Percentiles rank a stretch among this genome's conserved stretches.
Conservation (phyloP, 768 basidiomycete species). For the Termitomyces sp. region DNA sequence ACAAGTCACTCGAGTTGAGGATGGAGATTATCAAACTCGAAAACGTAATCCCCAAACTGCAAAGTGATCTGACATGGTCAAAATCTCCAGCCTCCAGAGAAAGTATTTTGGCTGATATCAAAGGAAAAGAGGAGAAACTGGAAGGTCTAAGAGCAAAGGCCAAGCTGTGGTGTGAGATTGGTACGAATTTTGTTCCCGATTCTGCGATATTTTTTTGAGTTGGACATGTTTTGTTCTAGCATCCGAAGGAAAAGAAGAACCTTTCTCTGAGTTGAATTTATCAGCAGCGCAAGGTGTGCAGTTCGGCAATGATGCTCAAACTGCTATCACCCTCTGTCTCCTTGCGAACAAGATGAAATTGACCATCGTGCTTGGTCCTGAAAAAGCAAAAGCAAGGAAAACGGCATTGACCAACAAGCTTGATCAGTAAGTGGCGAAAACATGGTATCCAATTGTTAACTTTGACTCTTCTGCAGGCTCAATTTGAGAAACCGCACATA, state of each 20-base stretch:
- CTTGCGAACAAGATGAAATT: background rate
- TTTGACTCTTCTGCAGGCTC: no score
- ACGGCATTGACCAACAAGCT: background rate
- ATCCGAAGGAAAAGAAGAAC: background rate
- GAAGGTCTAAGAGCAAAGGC: background rate
- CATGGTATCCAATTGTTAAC: no score
- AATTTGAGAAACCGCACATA: background rate
- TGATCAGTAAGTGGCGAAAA: background rate
- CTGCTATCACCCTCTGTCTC: background rate
- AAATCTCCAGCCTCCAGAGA: background rate
- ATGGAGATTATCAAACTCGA: conserved; percentile 1
- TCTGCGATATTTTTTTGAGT: background rate
- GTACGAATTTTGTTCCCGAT: background rate
- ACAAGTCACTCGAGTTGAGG: conserved; percentile 7
- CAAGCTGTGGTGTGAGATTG: background rate
- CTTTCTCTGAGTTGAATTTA: background rate
- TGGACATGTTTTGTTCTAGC: background rate
- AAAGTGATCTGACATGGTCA: background rate
- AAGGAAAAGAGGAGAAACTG: background rate
- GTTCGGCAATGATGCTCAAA: background rate
- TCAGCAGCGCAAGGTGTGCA: background rate
- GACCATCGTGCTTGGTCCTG: background rate
- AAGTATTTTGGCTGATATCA: background rate
- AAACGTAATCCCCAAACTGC: background rate
- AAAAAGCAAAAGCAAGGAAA: background rate